Evolutionary conservation across 495 filamentous ascomycete genomes (phyloP), one percentile per base, ranked within the genome.

Genomic region (Aspergillus heteromorphus): DNA sequence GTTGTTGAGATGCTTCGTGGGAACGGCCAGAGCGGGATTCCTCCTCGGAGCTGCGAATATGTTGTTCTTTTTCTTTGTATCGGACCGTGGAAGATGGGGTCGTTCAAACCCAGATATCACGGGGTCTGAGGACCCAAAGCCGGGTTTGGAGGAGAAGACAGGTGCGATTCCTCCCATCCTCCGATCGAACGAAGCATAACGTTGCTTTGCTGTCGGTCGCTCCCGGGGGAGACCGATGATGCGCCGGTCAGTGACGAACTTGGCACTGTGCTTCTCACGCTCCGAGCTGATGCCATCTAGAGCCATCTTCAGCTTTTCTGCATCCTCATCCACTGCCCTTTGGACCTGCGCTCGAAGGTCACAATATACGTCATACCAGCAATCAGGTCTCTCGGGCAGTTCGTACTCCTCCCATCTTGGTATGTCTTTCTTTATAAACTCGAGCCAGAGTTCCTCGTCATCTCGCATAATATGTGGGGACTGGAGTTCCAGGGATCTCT

Each of bases 361-460:
- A 55, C 68, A 68, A 65, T 91, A 90, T 9, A 87, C 65, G 36
- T 85, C 79, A 53, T 82, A 81, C 85, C 86, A 89, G 38, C 76
- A 78, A 11, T 73, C 67, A 0, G 81, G 73, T 49, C 83, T 69
- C 42, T 75, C 70, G 11, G 85, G 87, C 17, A 80, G 51, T 25
- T 79, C 75, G 47, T 76, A 76, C 59, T 81, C 62, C 7, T 83
- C 65, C 79, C 81, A 87, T 38, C 74, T 67, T 2, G 82, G 82
- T 51, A 89, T 81, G 59, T 89, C 84, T 23, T 83, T 78, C 40
- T 78, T 81, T 64, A 91, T 87, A 65, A 90, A 81, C 10, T 77
- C 72, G 3, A 75, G 59, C 87, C 87, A 91, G 41, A 89, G 65
- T 59, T 89, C 86, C 27, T 66, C 73, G 54, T 83, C 77, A 40